A percentile compares a stretch with the other conserved stretches of the same genome.
phyloP scores from a whole-genome alignment of 2,329 filamentous ascomycete species.

The Neoscytalidium dimidiatum region DNA sequence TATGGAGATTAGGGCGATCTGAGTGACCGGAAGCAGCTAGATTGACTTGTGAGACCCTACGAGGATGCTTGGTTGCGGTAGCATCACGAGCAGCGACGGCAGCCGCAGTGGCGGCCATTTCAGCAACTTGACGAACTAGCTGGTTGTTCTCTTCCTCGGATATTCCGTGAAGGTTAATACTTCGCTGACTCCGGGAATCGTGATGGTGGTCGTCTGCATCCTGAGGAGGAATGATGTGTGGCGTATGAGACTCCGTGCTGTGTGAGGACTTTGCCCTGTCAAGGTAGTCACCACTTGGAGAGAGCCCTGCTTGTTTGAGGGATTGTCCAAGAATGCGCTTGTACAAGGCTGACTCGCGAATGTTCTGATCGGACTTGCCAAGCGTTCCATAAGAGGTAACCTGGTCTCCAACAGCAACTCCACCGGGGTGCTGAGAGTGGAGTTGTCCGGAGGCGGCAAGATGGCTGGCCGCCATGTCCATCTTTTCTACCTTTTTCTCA shows the following conservation, averaged over 20 bases:
- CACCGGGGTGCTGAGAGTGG: conserved; percentile 19
- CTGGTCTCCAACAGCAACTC: neutral
- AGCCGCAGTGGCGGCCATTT: conserved; percentile 90
- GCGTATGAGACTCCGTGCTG: conserved; percentile 29
- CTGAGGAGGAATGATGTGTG: conserved; percentile 39
- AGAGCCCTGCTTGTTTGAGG: conserved; percentile 76
- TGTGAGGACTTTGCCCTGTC: conserved; percentile 4
- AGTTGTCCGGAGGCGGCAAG: conserved; percentile 34
- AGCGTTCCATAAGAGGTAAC: conserved; percentile 28
- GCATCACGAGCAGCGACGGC: conserved; percentile 83
- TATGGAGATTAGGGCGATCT: conserved; percentile 41
- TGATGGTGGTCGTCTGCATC: conserved; percentile 34
- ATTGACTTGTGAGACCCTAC: conserved; percentile 51
- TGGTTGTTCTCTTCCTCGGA: conserved; percentile 80
- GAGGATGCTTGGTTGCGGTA: conserved; percentile 50
- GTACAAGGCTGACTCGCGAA: conserved; percentile 86
- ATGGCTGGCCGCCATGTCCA: conserved; percentile 40
- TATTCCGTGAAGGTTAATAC: conserved; percentile 61
- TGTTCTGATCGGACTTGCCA: conserved; percentile 51
- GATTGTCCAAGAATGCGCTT: conserved; percentile 92
- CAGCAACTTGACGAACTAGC: conserved; percentile 83
- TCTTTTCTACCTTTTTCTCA: conserved; percentile 47
- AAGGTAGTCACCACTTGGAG: conserved; percentile 30
- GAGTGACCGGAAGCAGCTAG: conserved; percentile 34
- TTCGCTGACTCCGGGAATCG: conserved; percentile 45